Evolutionary conservation across 768 basidiomycete genomes (phyloP).

Genomic region (Aureoboletus auriporus): DNA sequence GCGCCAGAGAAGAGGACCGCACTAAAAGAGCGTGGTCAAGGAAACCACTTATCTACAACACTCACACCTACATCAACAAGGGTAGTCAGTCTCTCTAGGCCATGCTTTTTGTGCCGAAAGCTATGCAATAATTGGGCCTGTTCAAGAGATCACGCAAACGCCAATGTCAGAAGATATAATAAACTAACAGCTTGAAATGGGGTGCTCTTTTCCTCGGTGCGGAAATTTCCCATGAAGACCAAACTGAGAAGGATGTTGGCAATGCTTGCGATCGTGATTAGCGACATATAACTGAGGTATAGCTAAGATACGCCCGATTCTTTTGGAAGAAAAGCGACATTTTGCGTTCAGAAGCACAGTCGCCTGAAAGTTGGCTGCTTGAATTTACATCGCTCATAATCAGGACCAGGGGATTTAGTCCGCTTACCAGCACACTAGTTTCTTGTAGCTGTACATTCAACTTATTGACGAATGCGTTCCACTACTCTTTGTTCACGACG

Average conservation of each 20-base stretch:
- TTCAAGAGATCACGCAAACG: background rate
- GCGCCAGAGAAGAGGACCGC: conserved; percentile 29
- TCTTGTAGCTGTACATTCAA: conserved; percentile 49
- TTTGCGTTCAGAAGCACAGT: conserved; percentile 57
- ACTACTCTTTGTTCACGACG: conserved; percentile 38
- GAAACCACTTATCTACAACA: conserved; percentile 1
- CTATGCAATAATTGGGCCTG: conserved; percentile 14
- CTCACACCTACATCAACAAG: conserved; percentile 58
- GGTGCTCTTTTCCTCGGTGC: conserved; percentile 27
- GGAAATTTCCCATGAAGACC: conserved; percentile 41
- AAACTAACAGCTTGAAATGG: conserved; percentile 34
- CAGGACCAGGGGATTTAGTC: background rate
- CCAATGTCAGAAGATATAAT: background rate
- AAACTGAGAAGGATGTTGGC: conserved; percentile 41
- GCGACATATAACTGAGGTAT: conserved; percentile 42
- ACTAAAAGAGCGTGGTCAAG: conserved; percentile 8
- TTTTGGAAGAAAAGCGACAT: conserved; percentile 58
- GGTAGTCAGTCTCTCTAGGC: conserved; percentile 49
- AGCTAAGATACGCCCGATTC: conserved; percentile 35
- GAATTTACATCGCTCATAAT: background rate
- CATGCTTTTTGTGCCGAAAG: conserved; percentile 27
- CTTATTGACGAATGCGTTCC: conserved; percentile 43
- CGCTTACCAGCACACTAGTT: conserved; percentile 49
- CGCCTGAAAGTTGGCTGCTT: conserved; percentile 31
- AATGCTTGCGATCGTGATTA: conserved; percentile 33